phyloP scores from a whole-genome alignment of 345 rosid genomes.

The Toxicodendron radicans region DNA sequence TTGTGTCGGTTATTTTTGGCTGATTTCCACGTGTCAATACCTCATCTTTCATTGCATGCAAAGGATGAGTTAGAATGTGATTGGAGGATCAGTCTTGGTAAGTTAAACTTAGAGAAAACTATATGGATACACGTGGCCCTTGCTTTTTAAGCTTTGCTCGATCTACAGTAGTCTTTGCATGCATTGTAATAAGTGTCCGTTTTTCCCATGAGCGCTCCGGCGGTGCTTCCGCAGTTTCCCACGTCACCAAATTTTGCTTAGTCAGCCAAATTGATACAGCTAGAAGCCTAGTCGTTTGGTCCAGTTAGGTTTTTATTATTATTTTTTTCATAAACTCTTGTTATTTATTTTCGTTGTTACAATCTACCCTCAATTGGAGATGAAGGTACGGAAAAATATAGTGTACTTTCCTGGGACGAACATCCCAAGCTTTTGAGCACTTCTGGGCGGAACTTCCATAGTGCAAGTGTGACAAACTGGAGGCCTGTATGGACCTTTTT shows the following conservation, averaged over 20 bases:
- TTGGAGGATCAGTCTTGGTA: slow-evolving; percentile 18
- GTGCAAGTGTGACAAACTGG: too few species aligned
- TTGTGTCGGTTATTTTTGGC: slow-evolving; percentile 36
- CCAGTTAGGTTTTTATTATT: too few species aligned
- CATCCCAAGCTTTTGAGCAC: too few species aligned
- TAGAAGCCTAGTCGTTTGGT: too few species aligned
- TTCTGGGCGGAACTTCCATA: too few species aligned
- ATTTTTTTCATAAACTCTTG: too few species aligned
- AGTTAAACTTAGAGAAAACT: not conserved
- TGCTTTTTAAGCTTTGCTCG: not conserved
- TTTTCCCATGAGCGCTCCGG: not conserved
- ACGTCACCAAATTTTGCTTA: not conserved
- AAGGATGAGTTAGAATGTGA: slow-evolving; percentile 36
- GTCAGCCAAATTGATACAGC: not conserved
- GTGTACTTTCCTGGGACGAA: too few species aligned
- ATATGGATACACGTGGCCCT: slow-evolving; percentile 15
- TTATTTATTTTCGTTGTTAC: too few species aligned
- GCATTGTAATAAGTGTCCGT: slow-evolving; percentile 18
- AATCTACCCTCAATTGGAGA: too few species aligned
- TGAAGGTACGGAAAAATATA: too few species aligned
- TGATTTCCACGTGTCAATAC: slow-evolving; percentile 22
- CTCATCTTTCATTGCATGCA: slow-evolving; percentile 44
- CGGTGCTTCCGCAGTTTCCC: slow-evolving; percentile 21
- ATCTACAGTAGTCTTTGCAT: slow-evolving; percentile 1
- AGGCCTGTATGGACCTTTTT: too few species aligned